A percentile compares a stretch with the other conserved stretches of the same genome.
Conservation (phyloP, 1,284 basidiomycete genomes). For the Mycosarcoma maydis region DNA sequence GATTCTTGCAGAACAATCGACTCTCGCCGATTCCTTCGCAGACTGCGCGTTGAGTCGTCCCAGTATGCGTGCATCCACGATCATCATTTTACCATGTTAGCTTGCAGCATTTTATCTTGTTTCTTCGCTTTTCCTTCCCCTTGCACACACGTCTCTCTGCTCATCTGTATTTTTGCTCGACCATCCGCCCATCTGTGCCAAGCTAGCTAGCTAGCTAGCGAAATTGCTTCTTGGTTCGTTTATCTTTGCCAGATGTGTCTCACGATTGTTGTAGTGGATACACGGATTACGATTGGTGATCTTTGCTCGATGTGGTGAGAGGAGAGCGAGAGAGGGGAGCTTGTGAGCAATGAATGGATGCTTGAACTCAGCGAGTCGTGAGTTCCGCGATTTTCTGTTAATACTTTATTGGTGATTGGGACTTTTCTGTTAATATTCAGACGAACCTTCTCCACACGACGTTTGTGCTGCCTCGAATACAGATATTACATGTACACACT, state of each 20-base stretch:
- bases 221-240: constrained; percentile 4
- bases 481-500: no score
- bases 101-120: background rate
- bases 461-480: no score
- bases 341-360: constrained; percentile 10
- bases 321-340: constrained; percentile 5
- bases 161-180: constrained; percentile 27
- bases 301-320: no score
- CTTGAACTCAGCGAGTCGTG: constrained; percentile 21
- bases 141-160: background rate
- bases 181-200: background rate
- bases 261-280: no score
- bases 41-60: constrained; percentile 1
- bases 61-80: background rate
- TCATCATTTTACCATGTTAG: background rate
- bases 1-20: constrained; percentile 42
- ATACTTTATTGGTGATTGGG: no score
- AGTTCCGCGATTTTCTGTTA: no score
- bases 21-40: constrained; percentile 39
- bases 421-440: no score
- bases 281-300: no score
- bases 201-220: background rate
- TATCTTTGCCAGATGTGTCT: background rate
- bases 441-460: constrained; percentile 28
- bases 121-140: background rate